Evolutionary conservation across 208 protist genomes (phyloP), one percentile per base, ranked within the genome.

Genomic region (Leishmania arabica): DNA sequence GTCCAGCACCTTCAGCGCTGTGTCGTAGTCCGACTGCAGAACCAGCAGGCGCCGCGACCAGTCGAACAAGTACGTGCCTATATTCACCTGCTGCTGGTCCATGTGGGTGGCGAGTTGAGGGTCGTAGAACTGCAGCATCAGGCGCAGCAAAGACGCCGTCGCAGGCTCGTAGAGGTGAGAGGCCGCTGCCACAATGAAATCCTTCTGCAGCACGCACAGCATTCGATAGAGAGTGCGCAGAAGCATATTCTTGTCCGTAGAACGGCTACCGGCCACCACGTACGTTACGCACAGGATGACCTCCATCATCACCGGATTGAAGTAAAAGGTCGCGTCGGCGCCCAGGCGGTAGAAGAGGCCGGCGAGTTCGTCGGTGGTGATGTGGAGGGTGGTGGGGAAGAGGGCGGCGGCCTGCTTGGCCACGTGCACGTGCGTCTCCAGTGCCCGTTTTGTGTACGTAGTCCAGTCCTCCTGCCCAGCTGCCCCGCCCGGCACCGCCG

Each of bases 81-180:
- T 78, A 79, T 96, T 87, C 2, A 95, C 84, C 70, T 91, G 80
- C 42, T 91, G 84, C 49, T 91, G 91, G 78, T 98, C 96, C 54
- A 98, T 84, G 87, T 97, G 92, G 5, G 91, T 82, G 31, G 91
- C 90, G 9, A 98, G 89, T 3, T 78, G 81, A 1, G 96, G 95
- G 84, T 97, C 95, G 70, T 95, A 95, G 84, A 98, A 98, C 84
- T 98, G 96, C 68, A 98, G 90, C 65, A 98, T 75, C n/a, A 98
- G 84, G n/a, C 92, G 89, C 53, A 97, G 87, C 56, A 97, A 69
- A 37, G 64, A 27, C 40, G 65, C 51, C 21, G 84, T 82, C 34
- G 80, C 81, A 1, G 75, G 62, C 54, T 88, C 85, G 86, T 93
- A 93, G 24, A 87, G 79, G 24, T 77, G 86, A 45, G 90, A 91